Conservation (phyloP, 2,329 filamentous ascomycete genomes). For the Microdochium trichocladiopsis region DNA sequence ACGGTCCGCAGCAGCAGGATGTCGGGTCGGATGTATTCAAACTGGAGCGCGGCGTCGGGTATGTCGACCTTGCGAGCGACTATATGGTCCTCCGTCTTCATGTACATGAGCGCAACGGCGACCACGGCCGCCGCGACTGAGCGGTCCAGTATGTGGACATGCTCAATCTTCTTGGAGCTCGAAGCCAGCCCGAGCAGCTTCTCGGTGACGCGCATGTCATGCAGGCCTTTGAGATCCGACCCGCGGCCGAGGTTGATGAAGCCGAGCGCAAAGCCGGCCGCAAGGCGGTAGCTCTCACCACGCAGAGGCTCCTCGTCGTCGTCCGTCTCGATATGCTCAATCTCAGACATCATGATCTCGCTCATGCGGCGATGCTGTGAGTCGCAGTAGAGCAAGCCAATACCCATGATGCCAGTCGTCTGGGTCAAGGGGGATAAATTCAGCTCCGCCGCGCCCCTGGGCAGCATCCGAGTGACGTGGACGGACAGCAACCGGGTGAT, state of each 20-base stretch:
- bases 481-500: slow-evolving; percentile 91
- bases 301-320: slow-evolving; percentile 81
- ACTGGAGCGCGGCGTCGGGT: slow-evolving; percentile 82
- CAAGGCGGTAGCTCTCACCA: slow-evolving; percentile 92
- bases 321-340: slow-evolving; percentile 73
- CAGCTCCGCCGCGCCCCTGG: slow-evolving; percentile 83
- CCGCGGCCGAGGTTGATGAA: slow-evolving; percentile 94
- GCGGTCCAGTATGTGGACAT: slow-evolving; percentile 88
- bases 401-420: slow-evolving; percentile 94
- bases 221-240: slow-evolving; percentile 76
- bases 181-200: slow-evolving; percentile 80
- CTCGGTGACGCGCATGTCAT: slow-evolving; percentile 91
- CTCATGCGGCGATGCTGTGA: slow-evolving; percentile 98
- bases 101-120: slow-evolving; percentile 85
- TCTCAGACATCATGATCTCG: slow-evolving; percentile 96
- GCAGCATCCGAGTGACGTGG: slow-evolving; percentile 91
- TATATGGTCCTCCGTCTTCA: slow-evolving; percentile 88
- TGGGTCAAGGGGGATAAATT: slow-evolving; percentile 91
- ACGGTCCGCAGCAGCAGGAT: slow-evolving; percentile 85
- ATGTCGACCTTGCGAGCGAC: slow-evolving; percentile 90
- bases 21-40: slow-evolving; percentile 92
- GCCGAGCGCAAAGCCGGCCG: slow-evolving; percentile 87
- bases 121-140: slow-evolving; percentile 91
- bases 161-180: slow-evolving; percentile 80
- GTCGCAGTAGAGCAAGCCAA: slow-evolving; percentile 87